Conservation (phyloP, 768 basidiomycete species). For the Auricularia sp. region DNA sequence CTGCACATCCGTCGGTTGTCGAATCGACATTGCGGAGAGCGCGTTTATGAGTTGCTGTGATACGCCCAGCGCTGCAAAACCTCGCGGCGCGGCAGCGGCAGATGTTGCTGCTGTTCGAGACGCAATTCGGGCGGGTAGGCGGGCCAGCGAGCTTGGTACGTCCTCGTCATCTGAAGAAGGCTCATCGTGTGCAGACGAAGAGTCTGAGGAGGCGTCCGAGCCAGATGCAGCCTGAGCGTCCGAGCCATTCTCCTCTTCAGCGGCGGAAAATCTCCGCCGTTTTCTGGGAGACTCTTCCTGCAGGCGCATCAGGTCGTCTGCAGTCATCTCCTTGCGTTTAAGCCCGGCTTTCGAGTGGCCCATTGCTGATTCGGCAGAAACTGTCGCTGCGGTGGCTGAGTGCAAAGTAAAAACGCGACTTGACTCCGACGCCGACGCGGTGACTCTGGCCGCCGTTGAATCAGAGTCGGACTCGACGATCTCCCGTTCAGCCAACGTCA, state of each 20-base stretch:
- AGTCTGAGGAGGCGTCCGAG: constrained; percentile 9
- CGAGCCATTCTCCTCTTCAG: constrained; percentile 7
- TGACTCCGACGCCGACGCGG: no score
- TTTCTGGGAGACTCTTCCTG: constrained; percentile 35
- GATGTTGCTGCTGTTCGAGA: constrained; percentile 7
- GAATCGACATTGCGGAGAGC: constrained; percentile 75
- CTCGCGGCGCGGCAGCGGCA: constrained; percentile 14
- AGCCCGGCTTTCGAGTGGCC: background rate
- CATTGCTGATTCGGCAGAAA: background rate
- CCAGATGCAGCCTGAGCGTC: background rate
- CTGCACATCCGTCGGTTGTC: constrained; percentile 77
- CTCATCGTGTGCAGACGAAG: background rate
- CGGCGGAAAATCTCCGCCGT: constrained; percentile 17
- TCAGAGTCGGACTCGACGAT: no score
- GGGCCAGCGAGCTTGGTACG: constrained; percentile 3
- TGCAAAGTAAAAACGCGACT: no score
- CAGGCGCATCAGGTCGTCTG: constrained; percentile 37
- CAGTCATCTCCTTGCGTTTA: constrained; percentile 26
- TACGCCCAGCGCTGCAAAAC: constrained; percentile 50
- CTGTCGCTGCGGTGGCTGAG: no score
- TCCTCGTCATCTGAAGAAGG: constrained; percentile 7
- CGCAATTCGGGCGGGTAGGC: constrained; percentile 1
- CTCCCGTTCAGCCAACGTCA: no score
- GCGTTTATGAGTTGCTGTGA: constrained; percentile 50
- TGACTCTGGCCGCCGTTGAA: no score